Evolutionary conservation across 2,329 filamentous ascomycete species (phyloP).

Genomic region (Aspergillus puulaauensis): DNA sequence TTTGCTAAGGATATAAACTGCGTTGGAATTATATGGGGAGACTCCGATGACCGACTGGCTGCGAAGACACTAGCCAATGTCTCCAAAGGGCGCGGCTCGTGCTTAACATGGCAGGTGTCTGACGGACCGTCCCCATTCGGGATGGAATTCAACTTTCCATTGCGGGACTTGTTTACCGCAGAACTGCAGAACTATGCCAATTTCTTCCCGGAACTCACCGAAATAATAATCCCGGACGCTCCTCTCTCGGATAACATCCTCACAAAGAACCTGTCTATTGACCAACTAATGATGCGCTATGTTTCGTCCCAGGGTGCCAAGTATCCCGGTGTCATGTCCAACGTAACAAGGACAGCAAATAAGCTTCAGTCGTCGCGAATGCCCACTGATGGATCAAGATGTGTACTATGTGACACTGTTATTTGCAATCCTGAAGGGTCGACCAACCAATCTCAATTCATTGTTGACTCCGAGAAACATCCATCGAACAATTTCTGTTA

Average conservation of each 20-base stretch:
- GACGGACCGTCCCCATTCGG: conserved; percentile 67
- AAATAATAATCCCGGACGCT: conserved; percentile 47
- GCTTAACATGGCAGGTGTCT: conserved; percentile 75
- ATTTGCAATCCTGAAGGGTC: conserved; percentile 61
- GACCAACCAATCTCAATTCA: conserved; percentile 53
- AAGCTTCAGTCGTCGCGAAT: conserved; percentile 61
- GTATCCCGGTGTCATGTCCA: conserved; percentile 89
- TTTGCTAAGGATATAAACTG: conserved; percentile 61
- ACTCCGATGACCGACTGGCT: conserved; percentile 84
- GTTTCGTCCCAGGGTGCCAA: conserved; percentile 81
- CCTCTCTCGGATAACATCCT: conserved; percentile 36
- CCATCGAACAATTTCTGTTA: conserved; percentile 45
- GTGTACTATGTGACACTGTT: conserved; percentile 69
- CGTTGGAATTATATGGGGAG: conserved; percentile 74
- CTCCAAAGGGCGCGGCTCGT: conserved; percentile 84
- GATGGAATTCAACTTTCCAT: conserved; percentile 69
- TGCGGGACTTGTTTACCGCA: conserved; percentile 80
- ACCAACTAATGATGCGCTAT: conserved; percentile 85
- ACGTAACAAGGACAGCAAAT: conserved; percentile 88
- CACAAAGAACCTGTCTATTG: conserved; percentile 71
- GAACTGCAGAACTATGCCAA: conserved; percentile 71
- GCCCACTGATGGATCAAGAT: conserved; percentile 43
- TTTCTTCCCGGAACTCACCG: conserved; percentile 51
- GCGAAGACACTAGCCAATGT: conserved; percentile 83
- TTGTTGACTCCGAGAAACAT: conserved; percentile 53